Conservation (phyloP, 2,329 filamentous ascomycete genomes). For the Fusarium succisae region DNA sequence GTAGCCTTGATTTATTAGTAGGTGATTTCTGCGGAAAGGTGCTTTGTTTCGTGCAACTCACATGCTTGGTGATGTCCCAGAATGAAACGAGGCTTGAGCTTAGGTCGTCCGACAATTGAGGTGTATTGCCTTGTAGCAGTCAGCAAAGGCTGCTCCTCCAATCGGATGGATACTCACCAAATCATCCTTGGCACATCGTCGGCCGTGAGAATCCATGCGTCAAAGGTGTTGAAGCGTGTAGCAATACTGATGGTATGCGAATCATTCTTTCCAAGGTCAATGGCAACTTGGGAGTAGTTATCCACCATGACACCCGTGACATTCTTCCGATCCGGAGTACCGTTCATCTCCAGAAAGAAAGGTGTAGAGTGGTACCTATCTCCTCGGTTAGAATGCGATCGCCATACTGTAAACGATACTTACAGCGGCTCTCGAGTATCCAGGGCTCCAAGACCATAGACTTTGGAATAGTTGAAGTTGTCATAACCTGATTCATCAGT, state of each 20-base stretch:
- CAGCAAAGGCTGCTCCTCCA: neutral
- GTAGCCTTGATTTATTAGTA: neutral
- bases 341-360: neutral
- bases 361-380: neutral
- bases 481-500: neutral
- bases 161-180: neutral
- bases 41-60: neutral
- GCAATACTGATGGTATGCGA: neutral
- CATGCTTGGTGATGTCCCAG: neutral
- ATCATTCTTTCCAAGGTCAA: neutral
- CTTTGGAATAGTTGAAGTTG: neutral
- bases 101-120: neutral
- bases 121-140: neutral
- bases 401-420: fast-evolving
- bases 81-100: constrained; percentile 1
- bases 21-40: fast-evolving
- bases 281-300: neutral
- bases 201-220: neutral
- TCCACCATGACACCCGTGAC: neutral
- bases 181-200: neutral
- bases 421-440: neutral
- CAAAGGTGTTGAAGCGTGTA: constrained; percentile 2
- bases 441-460: neutral
- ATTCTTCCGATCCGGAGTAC: neutral
- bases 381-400: fast-evolving